Percentiles rank a stretch among this genome's conserved stretches.
phyloP scores from a whole-genome alignment of 192 early-diverging fungal genomes.

The Pilaira anomala region DNA sequence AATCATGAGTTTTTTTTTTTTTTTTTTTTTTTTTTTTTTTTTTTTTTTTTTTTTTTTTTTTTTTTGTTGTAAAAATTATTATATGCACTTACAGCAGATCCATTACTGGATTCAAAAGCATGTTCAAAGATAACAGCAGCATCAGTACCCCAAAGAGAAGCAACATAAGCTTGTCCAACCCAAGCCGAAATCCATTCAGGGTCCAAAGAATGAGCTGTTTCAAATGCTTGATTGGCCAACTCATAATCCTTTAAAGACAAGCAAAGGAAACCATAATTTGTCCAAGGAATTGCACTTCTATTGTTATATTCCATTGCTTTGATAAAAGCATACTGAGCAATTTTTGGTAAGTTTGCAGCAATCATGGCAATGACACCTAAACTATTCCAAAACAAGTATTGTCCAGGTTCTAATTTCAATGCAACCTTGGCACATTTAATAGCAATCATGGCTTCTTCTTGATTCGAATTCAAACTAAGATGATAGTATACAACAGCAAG shows the following conservation, averaged over 20 bases:
- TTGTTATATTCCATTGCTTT: slow-evolving; percentile 68
- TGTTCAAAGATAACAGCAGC: slow-evolving; percentile 73
- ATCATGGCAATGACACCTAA: slow-evolving; percentile 62
- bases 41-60: not conserved
- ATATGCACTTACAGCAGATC: slow-evolving; percentile 38
- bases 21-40: not conserved
- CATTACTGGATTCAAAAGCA: slow-evolving; percentile 66
- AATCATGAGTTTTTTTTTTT: no score
- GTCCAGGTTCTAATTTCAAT: slow-evolving; percentile 57
- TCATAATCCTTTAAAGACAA: slow-evolving; percentile 67
- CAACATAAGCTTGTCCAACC: slow-evolving; percentile 85
- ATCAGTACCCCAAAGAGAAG: slow-evolving; percentile 56
- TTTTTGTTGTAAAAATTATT: no score
- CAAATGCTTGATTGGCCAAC: slow-evolving; percentile 72
- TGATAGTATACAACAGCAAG: slow-evolving; percentile 47
- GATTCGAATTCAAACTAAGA: slow-evolving; percentile 26
- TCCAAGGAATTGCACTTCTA: slow-evolving; percentile 66
- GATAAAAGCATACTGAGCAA: slow-evolving; percentile 86
- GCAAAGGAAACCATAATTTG: slow-evolving; percentile 82
- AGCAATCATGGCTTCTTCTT: slow-evolving; percentile 20
- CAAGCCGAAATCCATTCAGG: slow-evolving; percentile 76
- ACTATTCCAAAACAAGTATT: slow-evolving; percentile 63
- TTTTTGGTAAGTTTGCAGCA: slow-evolving; percentile 38
- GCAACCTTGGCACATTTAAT: slow-evolving; percentile 56
- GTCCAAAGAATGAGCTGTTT: slow-evolving; percentile 66